Percentiles rank a stretch among this genome's conserved stretches.
Evolutionary conservation across 2,329 filamentous ascomycete species (phyloP).

Genomic region (Arthrocladium fulminans): DNA sequence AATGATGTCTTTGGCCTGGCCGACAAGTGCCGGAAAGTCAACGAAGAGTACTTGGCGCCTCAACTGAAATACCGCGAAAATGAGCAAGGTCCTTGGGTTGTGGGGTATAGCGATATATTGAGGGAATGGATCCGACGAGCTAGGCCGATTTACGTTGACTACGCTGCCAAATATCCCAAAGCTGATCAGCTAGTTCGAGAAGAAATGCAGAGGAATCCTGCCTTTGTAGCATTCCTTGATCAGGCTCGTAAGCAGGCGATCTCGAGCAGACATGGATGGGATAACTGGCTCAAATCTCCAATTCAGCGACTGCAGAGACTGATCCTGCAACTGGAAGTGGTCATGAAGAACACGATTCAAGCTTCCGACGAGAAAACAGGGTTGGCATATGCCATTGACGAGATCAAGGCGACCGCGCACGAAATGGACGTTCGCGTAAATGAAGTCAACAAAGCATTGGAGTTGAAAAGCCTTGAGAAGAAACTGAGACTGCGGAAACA

Average conservation of each 20-base stretch:
- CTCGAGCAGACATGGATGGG: conserved; percentile 80
- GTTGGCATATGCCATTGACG: conserved; percentile 72
- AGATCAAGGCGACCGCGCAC: conserved; percentile 78
- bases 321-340: conserved; percentile 69
- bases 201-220: conserved; percentile 72
- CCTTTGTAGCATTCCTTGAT: conserved; percentile 80
- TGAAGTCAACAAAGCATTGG: conserved; percentile 84
- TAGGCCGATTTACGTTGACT: conserved; percentile 78
- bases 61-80: conserved; percentile 95
- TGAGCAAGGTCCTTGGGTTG: conserved; percentile 90
- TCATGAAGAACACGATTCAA: conserved; percentile 70
- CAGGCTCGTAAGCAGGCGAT: conserved; percentile 67
- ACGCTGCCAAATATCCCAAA: conserved; percentile 76
- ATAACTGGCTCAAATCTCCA: conserved; percentile 85
- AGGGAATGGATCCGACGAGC: conserved; percentile 97
- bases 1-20: conserved; percentile 82
- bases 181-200: conserved; percentile 75
- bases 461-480: conserved; percentile 70
- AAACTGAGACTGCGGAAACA: conserved; percentile 80
- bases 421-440: conserved; percentile 90
- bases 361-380: conserved; percentile 89
- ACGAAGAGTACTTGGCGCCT: conserved; percentile 83
- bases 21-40: conserved; percentile 78
- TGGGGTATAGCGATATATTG: conserved; percentile 93
- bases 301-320: conserved; percentile 91